A percentile compares a stretch with the other conserved stretches of the same genome.
Conservation (phyloP, 2,329 filamentous ascomycete species). For the Pseudogymnoascus sp. region DNA sequence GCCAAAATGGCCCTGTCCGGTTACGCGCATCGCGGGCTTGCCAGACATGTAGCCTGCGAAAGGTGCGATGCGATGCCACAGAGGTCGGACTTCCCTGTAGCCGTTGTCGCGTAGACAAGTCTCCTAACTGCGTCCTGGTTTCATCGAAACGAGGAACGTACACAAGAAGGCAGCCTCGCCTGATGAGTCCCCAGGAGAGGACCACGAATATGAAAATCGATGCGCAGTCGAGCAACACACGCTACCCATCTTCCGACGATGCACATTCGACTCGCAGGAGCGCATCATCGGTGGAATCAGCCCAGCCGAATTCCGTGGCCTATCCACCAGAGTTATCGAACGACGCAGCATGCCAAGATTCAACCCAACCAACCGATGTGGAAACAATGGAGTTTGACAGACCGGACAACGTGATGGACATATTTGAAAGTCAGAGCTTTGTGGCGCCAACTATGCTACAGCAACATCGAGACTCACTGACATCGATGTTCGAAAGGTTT, state of each 20-base stretch:
- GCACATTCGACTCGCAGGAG: no score
- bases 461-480: constrained; percentile 11
- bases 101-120: constrained; percentile 9
- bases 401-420: no score
- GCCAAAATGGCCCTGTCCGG: constrained; percentile 3
- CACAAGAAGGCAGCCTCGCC: constrained; percentile 4
- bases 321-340: not conserved
- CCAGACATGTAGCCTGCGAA: constrained; percentile 11
- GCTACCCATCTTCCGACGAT: no score
- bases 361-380: not conserved
- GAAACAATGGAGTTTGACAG: no score
- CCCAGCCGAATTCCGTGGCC: not conserved
- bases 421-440: not conserved
- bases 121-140: constrained; percentile 8
- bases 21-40: constrained; percentile 12
- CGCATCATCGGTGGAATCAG: no score
- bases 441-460: not conserved
- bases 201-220: not conserved
- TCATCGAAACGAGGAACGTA: constrained; percentile 10
- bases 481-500: constrained; percentile 12
- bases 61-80: constrained; percentile 12
- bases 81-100: constrained; percentile 11
- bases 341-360: constrained; percentile 1
- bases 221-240: no score
- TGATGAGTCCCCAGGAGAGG: constrained; percentile 6